phyloP scores from a whole-genome alignment of 805 yeast species.

The Ogataea parapolymorpha region DNA sequence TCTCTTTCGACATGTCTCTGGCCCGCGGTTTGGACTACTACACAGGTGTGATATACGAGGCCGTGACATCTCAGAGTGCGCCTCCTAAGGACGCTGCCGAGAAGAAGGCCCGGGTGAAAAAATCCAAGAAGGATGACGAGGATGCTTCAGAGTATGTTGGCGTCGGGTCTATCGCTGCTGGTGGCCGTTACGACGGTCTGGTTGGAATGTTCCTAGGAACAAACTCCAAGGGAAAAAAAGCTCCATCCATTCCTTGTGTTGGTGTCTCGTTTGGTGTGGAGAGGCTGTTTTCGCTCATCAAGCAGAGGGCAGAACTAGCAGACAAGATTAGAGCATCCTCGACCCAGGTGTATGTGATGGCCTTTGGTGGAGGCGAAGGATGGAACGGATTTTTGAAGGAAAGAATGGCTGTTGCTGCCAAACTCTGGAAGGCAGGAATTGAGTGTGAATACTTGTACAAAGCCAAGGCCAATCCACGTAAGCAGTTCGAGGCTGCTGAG shows the following conservation, averaged over 20 bases:
- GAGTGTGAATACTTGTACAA: slow-evolving; percentile 91
- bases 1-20: slow-evolving; percentile 87
- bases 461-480: slow-evolving; percentile 89
- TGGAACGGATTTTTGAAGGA: slow-evolving; percentile 92
- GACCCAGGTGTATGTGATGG: slow-evolving; percentile 95
- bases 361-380: slow-evolving; percentile 96
- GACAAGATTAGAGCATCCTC: slow-evolving; percentile 74
- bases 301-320: slow-evolving; percentile 63
- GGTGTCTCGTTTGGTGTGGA: slow-evolving; percentile 98
- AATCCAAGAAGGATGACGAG: slow-evolving; percentile 52
- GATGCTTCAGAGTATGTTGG: slow-evolving; percentile 97
- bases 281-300: slow-evolving; percentile 85
- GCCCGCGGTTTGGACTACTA: slow-evolving; percentile 98
- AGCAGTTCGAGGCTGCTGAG: slow-evolving; percentile 97
- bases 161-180: slow-evolving; percentile 97
- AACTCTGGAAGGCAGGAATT: slow-evolving; percentile 84
- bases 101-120: slow-evolving; percentile 45
- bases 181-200: slow-evolving; percentile 95
- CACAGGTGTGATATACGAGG: slow-evolving; percentile 95
- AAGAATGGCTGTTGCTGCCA: slow-evolving; percentile 82
- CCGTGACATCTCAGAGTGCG: slow-evolving; percentile 93
- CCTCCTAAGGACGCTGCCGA: slow-evolving; percentile 81
- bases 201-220: slow-evolving; percentile 94
- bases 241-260: slow-evolving; percentile 86
- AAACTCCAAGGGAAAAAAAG: slow-evolving; percentile 66